These are phyloP conservation scores for Globisporangium emineosum DNA, from an alignment of 352 stramenopile genomes.

Conservation along the genomic window DNA sequence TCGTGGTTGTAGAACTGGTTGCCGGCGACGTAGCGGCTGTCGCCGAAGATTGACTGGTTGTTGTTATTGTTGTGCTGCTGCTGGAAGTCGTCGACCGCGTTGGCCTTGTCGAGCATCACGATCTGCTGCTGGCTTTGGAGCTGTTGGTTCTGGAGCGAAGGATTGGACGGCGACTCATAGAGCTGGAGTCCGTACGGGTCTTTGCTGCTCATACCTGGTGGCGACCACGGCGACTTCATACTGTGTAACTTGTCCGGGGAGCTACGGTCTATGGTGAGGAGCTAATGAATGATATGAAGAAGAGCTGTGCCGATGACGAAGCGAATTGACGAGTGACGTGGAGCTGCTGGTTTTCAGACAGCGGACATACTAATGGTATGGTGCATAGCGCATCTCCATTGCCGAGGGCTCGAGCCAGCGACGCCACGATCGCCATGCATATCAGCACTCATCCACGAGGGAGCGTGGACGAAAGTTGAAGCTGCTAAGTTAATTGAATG, in stretches of 20 bases:
- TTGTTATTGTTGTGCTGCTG: background rate
- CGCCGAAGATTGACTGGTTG: background rate
- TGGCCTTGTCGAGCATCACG: slow-evolving; percentile 12
- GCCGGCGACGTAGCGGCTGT: slow-evolving; percentile 15
- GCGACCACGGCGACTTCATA: slow-evolving; percentile 15
- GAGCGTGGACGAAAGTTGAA: slow-evolving; percentile 6
- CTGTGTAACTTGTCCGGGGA: background rate
- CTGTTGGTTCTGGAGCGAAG: background rate
- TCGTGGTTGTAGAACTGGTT: slow-evolving; percentile 52
- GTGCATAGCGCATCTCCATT: background rate
- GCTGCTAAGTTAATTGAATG: background rate
- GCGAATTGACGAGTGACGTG: slow-evolving; percentile 4
- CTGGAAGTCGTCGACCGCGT: background rate
- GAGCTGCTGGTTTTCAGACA: background rate
- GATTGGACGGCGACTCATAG: slow-evolving; percentile 13
- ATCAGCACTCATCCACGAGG: background rate
- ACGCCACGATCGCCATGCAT: background rate
- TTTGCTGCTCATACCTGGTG: background rate
- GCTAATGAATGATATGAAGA: background rate
- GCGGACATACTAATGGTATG: background rate
- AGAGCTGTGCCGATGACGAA: background rate
- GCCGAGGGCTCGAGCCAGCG: background rate
- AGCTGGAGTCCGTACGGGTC: slow-evolving; percentile 10
- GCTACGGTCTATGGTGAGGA: background rate
- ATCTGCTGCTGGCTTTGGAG: background rate